A percentile compares a stretch with the other conserved stretches of the same genome.
Evolutionary conservation across 306 rosid species (phyloP).

Genomic region (Glycine latifolia): DNA sequence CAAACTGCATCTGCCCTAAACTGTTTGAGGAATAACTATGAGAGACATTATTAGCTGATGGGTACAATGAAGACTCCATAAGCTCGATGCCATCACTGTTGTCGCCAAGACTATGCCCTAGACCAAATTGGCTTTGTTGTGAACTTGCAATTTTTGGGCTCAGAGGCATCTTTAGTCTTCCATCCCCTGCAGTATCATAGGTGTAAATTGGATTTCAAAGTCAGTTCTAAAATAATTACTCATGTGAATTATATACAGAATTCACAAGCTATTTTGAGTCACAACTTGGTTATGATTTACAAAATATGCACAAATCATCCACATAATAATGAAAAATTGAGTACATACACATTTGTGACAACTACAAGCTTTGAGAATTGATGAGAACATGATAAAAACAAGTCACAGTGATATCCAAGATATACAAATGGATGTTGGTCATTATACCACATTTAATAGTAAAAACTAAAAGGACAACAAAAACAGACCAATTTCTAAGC

Average conservation of each 20-base stretch:
- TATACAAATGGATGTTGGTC: not conserved
- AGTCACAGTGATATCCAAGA: not conserved
- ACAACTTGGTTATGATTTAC: not conserved
- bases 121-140: conserved; percentile 66
- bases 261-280: conserved; percentile 3
- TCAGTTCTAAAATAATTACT: conserved; percentile 34
- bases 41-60: conserved; percentile 70
- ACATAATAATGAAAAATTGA: conserved; percentile 5
- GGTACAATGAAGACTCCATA: conserved; percentile 69
- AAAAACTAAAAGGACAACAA: conserved; percentile 12
- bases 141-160: conserved; percentile 81
- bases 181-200: conserved; percentile 70
- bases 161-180: conserved; percentile 84
- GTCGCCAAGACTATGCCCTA: conserved; percentile 56
- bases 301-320: not conserved
- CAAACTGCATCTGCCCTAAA: conserved; percentile 88
- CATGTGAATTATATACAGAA: not conserved
- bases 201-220: conserved; percentile 30
- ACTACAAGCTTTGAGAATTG: conserved; percentile 25
- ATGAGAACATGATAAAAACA: conserved; percentile 25
- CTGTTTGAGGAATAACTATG: conserved; percentile 87
- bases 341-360: not conserved
- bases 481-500: not conserved
- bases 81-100: conserved; percentile 69
- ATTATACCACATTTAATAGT: conserved; percentile 7